A percentile compares a stretch with the other conserved stretches of the same genome.
phyloP scores from a whole-genome alignment of 139 green algal species.

The Chlorella vulgaris region DNA sequence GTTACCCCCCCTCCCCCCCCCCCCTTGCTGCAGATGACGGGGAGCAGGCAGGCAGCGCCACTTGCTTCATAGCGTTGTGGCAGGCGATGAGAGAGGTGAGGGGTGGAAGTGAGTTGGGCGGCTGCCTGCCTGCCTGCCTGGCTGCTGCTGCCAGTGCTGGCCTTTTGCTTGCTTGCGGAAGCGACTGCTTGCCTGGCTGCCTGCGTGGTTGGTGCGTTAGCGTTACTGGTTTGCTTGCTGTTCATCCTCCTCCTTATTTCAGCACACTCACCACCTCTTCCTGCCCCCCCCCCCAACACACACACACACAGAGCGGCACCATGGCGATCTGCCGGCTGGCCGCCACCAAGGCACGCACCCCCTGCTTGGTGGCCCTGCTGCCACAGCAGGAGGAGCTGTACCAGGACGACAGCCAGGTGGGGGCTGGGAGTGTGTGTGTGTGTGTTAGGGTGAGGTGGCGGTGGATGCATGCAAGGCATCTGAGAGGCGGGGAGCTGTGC shows the following conservation, averaged over 20 bases:
- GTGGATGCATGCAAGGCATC: neutral
- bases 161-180: neutral
- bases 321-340: constrained; percentile 52
- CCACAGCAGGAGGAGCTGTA: constrained; percentile 52
- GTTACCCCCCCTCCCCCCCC: too few species aligned
- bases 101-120: neutral
- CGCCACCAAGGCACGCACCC: constrained; percentile 17
- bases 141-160: neutral
- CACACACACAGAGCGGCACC: constrained; percentile 5
- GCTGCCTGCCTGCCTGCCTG: neutral
- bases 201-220: too few species aligned
- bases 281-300: too few species aligned
- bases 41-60: constrained; percentile 45
- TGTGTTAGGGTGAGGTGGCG: neutral
- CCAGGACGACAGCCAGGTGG: constrained; percentile 28
- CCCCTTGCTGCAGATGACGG: constrained; percentile 48
- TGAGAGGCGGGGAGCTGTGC: too few species aligned
- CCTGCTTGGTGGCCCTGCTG: constrained; percentile 64
- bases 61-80: constrained; percentile 68
- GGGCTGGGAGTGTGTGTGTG: neutral
- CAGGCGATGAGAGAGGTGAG: constrained; percentile 17
- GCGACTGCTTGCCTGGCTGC: neutral
- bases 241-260: too few species aligned
- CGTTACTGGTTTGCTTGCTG: too few species aligned
- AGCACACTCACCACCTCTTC: too few species aligned